Evolutionary conservation across 257 asterid species (phyloP).

Genomic region (Solanum lycopersicoides): DNA sequence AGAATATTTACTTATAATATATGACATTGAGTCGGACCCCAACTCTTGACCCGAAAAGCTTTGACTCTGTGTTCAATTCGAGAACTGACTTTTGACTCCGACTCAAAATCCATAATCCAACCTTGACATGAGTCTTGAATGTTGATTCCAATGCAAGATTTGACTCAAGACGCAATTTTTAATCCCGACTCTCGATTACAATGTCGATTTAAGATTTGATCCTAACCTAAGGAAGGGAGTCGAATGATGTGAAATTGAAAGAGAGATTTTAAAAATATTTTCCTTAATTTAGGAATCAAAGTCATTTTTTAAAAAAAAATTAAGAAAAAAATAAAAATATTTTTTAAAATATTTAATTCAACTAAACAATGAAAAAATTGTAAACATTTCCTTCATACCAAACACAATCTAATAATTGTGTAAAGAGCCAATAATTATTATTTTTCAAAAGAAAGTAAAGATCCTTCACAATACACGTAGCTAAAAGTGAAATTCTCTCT

Average conservation of each 20-base stretch:
- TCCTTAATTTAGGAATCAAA: neutral
- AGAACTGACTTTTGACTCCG: accelerated
- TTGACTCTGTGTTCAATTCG: accelerated
- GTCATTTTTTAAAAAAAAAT: no score
- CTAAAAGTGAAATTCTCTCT: neutral
- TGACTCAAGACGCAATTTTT: neutral
- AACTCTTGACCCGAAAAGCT: neutral
- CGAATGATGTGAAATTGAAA: neutral
- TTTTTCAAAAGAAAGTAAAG: neutral
- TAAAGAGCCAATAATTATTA: neutral
- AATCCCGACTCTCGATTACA: accelerated
- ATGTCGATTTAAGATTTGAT: neutral
- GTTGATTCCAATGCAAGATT: neutral
- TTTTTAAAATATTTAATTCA: neutral
- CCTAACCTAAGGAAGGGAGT: neutral
- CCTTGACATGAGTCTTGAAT: neutral
- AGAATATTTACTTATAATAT: neutral
- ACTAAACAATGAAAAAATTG: no score
- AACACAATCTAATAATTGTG: neutral
- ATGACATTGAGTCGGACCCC: neutral
- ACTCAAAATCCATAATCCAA: accelerated
- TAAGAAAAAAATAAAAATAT: no score
- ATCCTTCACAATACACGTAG: neutral
- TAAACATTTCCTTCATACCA: neutral
- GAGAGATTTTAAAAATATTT: neutral